Evolutionary conservation across 148 eudicot genomes (phyloP).

Genomic region (Fallopia convolvulus): DNA sequence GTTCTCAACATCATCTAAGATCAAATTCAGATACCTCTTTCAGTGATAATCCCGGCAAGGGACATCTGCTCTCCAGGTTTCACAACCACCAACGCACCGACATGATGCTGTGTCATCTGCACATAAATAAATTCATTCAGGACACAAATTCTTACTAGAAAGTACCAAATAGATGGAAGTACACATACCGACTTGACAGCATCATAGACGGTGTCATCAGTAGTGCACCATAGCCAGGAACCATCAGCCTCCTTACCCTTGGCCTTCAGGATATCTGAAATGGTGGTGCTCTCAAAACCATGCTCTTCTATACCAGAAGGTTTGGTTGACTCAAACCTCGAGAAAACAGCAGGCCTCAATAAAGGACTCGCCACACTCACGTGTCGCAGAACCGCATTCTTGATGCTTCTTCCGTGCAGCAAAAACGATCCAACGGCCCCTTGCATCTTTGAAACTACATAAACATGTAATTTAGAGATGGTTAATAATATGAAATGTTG

Average conservation of each 20-base stretch:
- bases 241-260: conserved; percentile 97
- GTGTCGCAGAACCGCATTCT: conserved; percentile 67
- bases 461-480: background rate
- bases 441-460: conserved; percentile 37
- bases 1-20: background rate
- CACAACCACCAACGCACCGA: conserved; percentile 95
- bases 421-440: conserved; percentile 57
- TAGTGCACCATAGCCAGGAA: conserved; percentile 98
- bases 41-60: conserved; percentile 93
- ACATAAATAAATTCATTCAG: background rate
- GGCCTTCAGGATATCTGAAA: conserved; percentile 66
- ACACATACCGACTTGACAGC: conserved; percentile 87
- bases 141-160: background rate
- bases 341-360: conserved; percentile 39
- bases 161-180: background rate
- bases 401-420: conserved; percentile 44
- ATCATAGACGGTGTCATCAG: conserved; percentile 86
- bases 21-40: conserved; percentile 51
- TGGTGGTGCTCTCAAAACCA: conserved; percentile 95
- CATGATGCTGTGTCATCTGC: conserved; percentile 99
- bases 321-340: conserved; percentile 58
- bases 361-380: conserved; percentile 55
- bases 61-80: conserved; percentile 79
- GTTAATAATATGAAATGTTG: background rate
- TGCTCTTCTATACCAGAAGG: conserved; percentile 77